These are phyloP conservation scores for Rhodomyrtus tomentosa DNA, from an alignment of 345 rosid genomes.

Conservation along the genomic window DNA sequence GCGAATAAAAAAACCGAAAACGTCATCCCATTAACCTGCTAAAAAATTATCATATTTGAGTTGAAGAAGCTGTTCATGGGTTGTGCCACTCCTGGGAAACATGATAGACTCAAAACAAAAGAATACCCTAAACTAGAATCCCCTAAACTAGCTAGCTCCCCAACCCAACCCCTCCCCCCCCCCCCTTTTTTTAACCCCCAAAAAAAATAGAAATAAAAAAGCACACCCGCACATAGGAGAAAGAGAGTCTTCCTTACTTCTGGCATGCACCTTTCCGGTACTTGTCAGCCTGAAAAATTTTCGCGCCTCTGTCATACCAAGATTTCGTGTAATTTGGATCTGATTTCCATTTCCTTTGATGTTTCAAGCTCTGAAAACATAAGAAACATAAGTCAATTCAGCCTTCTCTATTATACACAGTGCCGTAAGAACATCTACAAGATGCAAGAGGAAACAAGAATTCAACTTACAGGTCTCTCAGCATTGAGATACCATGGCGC, in stretches of 20 bases:
- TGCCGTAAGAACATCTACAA: background rate
- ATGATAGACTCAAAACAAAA: background rate
- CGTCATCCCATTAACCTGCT: background rate
- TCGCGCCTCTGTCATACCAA: slow-evolving; percentile 72
- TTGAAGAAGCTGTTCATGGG: background rate
- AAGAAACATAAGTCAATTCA: background rate
- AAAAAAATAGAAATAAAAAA: too few relatives aligned
- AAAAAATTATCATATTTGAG: background rate
- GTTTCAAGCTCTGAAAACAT: slow-evolving; percentile 49
- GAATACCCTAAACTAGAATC: background rate
- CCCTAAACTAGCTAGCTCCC: background rate
- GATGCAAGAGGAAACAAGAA: background rate
- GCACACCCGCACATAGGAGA: background rate
- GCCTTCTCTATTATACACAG: background rate
- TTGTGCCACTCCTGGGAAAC: background rate
- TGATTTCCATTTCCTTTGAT: slow-evolving; percentile 81
- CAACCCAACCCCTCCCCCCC: too few relatives aligned
- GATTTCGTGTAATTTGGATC: slow-evolving; percentile 71
- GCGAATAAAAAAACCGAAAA: background rate
- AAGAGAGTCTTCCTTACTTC: slow-evolving; percentile 29
- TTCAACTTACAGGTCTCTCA: slow-evolving; percentile 48
- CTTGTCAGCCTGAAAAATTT: slow-evolving; percentile 55
- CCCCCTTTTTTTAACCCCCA: too few relatives aligned
- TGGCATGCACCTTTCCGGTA: slow-evolving; percentile 66
- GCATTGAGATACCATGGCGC: slow-evolving; percentile 55